Evolutionary conservation across 352 stramenopile species (phyloP), one percentile per base, ranked within the genome.

Genomic region (Phytophthora macrochlamydospora): DNA sequence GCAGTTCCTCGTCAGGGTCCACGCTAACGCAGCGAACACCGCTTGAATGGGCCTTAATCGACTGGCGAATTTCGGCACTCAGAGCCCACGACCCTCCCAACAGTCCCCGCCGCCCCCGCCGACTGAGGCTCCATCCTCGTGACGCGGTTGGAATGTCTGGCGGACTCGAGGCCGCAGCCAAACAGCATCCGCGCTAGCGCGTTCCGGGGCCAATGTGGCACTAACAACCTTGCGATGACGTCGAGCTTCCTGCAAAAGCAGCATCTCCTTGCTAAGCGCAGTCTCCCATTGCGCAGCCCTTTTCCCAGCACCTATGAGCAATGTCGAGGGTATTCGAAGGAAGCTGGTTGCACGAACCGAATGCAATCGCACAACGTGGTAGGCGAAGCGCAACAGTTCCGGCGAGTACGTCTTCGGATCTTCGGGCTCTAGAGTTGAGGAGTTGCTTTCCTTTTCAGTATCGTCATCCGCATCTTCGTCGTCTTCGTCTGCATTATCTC

Each of bases 11-110:
- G n/a, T 88, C 69, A 6, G 62, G 42, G 32, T 92, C 83, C 29
- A 92, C 79, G 43, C 62, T 77, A 3, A 91, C 65, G 5, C 71
- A 77, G 8, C 80, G 79, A 5, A 90, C 79, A 4, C 59, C 63
- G 48, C 81, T 93, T 2, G 83, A 91, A 61, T 93, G 85, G 0
- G 81, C 85, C 51, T 87, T 82, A 24, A 91, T 78, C 0, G 65
- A 79, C 58, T 86, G 71, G 1, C 75, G 78, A 4, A 93, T 71
- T 40, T 93, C 83, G 0, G 56, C 61, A 46, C 24, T 63, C 7
- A 81, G 51, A 51, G 62, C 59, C 73, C 73, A 81, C 1, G 73
- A 75, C 11, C 45, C 42, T 2, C 65, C 18, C 0, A 65, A 51
- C 3, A 61, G 42, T n/a, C 64, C 55, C 59, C 51, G 2, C 54